Base-by-base conservation (phyloP, 768 basidiomycete genomes). In the Tephrocybe sp. region DNA sequence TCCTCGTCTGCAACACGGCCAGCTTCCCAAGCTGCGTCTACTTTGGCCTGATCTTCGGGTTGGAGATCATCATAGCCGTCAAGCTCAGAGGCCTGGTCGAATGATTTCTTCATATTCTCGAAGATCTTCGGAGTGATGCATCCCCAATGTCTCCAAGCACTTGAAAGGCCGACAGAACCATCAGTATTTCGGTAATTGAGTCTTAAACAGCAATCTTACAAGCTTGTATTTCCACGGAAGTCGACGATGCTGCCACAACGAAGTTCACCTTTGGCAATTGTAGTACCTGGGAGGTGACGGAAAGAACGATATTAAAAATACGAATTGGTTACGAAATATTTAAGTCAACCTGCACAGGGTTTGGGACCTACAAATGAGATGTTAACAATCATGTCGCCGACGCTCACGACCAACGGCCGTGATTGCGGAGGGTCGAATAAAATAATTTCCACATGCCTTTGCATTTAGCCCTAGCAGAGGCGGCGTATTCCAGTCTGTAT, bases 91-190 rank as follows among this genome's bases (percentile, higher is more conserved):
- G 82, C 72, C 4, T 73, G 72, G 1, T 74, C 71, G 53, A 87
- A 77, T 2, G 70, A 65, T 11, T 73, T 72, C 69, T 92, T 88
- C 66, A 89, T 73, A 62, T 92, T 94, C 18, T 61, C 62, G 25
- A 95, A 58, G 42, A 93, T 80, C 59, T 77, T 82, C 16, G 73
- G 37, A 0, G 91, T 92, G 6, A 79, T 76, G 62, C 93, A 94
- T 16, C 92, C 92, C 91, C 91, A 95, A 61, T 95, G 93, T 54
- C 91, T 82, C 90, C 90, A 95, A 27, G 75, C 65, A 61, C 88
- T 91, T 47, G n/a, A n/a, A n/a, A n/a, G n/a, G n/a, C n/a, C n/a
- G n/a, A n/a, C n/a, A n/a, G n/a, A n/a, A n/a, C n/a, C n/a, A n/a
- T n/a, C n/a, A n/a, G n/a, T n/a, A n/a, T n/a, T n/a, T n/a, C n/a